These are phyloP conservation scores for Dothideomycetes sp. DNA, from an alignment of 2,329 filamentous ascomycete species.

Conservation along the genomic window DNA sequence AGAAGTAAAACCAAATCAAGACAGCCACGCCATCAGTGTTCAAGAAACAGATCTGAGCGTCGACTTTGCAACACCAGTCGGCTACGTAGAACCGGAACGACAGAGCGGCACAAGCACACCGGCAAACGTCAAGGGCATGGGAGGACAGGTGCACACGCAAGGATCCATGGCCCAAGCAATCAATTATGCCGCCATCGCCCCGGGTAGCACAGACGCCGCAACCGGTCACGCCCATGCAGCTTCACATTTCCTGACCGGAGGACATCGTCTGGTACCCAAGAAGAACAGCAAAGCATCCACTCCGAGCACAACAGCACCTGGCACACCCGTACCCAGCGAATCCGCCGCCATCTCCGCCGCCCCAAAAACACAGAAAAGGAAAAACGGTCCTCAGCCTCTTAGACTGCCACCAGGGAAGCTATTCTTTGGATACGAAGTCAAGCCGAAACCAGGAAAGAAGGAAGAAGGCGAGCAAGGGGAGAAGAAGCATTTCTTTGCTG, in stretches of 20 bases:
- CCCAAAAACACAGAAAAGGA: conserved; percentile 36
- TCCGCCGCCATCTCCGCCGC: conserved; percentile 42
- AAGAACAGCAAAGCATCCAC: conserved; percentile 69
- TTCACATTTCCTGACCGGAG: conserved; percentile 71
- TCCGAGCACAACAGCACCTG: conserved; percentile 33
- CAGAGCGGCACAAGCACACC: conserved; percentile 81
- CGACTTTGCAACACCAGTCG: conserved; percentile 88
- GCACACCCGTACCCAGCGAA: conserved; percentile 47
- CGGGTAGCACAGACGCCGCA: conserved; percentile 58
- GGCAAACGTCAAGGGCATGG: conserved; percentile 53
- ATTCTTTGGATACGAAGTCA: conserved; percentile 94
- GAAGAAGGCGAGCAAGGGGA: conserved; percentile 57
- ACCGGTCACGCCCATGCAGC: conserved; percentile 53
- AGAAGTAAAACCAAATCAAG: conserved; percentile 79
- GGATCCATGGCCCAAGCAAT: conserved; percentile 97
- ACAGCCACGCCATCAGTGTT: conserved; percentile 76
- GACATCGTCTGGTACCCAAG: conserved; percentile 74
- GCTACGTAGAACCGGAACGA: conserved; percentile 80
- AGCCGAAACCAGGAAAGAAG: conserved; percentile 71
- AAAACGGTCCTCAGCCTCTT: conserved; percentile 77
- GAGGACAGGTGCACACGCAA: conserved; percentile 70
- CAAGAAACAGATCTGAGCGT: conserved; percentile 95
- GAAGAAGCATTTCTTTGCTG: conserved; percentile 52
- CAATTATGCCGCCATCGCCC: conserved; percentile 86
- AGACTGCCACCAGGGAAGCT: conserved; percentile 79